These are phyloP conservation scores for Solanum sejunctum DNA, from an alignment of 257 asterid genomes.

Conservation along the genomic window DNA sequence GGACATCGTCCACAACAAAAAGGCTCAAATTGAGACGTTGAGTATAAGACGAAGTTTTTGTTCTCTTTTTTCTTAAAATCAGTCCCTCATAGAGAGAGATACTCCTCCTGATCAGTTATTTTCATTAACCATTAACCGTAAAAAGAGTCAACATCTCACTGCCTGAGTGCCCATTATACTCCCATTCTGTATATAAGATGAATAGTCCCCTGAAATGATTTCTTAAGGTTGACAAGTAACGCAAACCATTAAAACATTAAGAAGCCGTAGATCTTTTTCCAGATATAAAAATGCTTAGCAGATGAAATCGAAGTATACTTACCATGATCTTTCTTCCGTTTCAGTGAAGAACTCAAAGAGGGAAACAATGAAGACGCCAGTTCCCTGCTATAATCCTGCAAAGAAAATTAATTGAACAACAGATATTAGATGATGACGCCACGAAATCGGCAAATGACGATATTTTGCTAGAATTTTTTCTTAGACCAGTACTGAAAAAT, in stretches of 20 bases:
- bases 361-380: constrained; percentile 56
- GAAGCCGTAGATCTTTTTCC: background rate
- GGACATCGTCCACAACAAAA: background rate
- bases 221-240: background rate
- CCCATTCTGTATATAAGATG: background rate
- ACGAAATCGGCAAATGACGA: background rate
- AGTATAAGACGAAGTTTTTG: background rate
- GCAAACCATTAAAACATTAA: background rate
- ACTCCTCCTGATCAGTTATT: background rate
- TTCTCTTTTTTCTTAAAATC: background rate
- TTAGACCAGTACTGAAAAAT: background rate
- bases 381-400: constrained; percentile 73
- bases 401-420: background rate
- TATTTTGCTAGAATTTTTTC: background rate
- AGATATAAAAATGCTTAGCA: background rate
- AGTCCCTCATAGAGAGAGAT: background rate
- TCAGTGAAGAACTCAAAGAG: constrained; percentile 37
- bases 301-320: background rate
- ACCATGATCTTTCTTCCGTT: constrained; percentile 86
- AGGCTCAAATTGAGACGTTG: background rate
- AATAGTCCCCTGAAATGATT: background rate
- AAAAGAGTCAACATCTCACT: background rate
- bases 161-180: background rate
- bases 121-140: background rate
- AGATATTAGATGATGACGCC: background rate